Percentiles rank a stretch among this genome's conserved stretches.
Conservation (phyloP, 495 filamentous ascomycete genomes). For the Wilcoxina mikolae region DNA sequence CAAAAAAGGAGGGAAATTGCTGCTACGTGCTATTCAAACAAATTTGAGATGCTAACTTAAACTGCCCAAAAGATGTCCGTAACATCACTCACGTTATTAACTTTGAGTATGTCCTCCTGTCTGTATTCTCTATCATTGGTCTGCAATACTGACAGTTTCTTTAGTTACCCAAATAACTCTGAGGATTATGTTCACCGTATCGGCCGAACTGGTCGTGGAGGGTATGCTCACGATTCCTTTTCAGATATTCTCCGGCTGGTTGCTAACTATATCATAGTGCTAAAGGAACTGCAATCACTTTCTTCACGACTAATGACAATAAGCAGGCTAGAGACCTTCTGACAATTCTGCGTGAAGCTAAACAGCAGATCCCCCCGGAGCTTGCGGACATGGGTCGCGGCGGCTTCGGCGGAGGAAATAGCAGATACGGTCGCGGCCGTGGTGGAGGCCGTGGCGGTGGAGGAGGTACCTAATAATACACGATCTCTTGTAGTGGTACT, state of each 20-base stretch:
- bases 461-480: neutral
- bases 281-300: conserved; percentile 83
- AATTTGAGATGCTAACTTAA: conserved; percentile 59
- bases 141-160: conserved; percentile 9
- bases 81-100: conserved; percentile 99
- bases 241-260: neutral
- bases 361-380: conserved; percentile 94
- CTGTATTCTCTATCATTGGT: neutral
- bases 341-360: conserved; percentile 80
- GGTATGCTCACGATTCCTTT: conserved; percentile 12
- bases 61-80: conserved; percentile 74
- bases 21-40: conserved; percentile 20
- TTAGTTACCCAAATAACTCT: conserved; percentile 74
- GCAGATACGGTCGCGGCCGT: conserved; percentile 52
- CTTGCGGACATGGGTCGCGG: conserved; percentile 92
- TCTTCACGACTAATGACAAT: conserved; percentile 98
- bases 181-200: conserved; percentile 99
- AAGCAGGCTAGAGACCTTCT: conserved; percentile 97
- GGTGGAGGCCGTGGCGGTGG: conserved; percentile 46
- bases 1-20: conserved; percentile 23
- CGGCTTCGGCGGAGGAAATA: conserved; percentile 68
- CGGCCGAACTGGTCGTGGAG: conserved; percentile 90
- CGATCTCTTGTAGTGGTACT: neutral
- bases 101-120: conserved; percentile 51
- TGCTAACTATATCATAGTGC: conserved; percentile 35